Conservation (phyloP, 192 early-diverging fungal genomes). For the Backusella sp. region DNA sequence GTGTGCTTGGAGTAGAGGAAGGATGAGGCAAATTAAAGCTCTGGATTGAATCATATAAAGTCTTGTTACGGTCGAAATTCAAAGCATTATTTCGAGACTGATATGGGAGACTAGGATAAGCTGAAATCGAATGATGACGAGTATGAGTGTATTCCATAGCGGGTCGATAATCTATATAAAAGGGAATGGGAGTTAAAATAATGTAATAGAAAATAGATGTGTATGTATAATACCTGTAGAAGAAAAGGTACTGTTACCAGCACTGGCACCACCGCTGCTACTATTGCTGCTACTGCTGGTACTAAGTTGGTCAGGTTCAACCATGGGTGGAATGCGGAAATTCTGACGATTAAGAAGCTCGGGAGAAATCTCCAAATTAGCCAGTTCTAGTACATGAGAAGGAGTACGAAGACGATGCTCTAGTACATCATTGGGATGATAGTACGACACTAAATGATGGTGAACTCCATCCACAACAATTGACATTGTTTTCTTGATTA, state of each 20-base stretch:
- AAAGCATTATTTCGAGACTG: neutral
- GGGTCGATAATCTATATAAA: neutral
- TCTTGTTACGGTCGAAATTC: neutral
- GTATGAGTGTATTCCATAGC: neutral
- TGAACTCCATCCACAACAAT: constrained; percentile 61
- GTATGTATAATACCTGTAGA: neutral
- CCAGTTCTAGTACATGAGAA: constrained; percentile 43
- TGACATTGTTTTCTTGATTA: constrained; percentile 80
- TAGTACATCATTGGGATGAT: constrained; percentile 57
- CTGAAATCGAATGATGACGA: neutral
- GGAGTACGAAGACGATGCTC: constrained; percentile 49
- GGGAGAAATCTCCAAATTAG: constrained; percentile 51
- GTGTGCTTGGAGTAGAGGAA: neutral
- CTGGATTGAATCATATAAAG: neutral
- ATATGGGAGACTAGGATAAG: neutral
- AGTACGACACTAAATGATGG: constrained; percentile 57
- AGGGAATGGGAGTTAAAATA: neutral
- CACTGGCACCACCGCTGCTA: neutral
- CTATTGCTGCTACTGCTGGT: neutral
- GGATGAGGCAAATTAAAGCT: neutral
- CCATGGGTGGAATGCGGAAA: constrained; percentile 45
- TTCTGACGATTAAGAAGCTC: constrained; percentile 54
- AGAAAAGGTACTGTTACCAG: neutral
- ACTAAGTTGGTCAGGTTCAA: neutral
- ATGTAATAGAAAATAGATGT: neutral